These are phyloP conservation scores for Hymenoscyphus albidus DNA, from an alignment of 2,329 filamentous ascomycete genomes.

Conservation along the genomic window DNA sequence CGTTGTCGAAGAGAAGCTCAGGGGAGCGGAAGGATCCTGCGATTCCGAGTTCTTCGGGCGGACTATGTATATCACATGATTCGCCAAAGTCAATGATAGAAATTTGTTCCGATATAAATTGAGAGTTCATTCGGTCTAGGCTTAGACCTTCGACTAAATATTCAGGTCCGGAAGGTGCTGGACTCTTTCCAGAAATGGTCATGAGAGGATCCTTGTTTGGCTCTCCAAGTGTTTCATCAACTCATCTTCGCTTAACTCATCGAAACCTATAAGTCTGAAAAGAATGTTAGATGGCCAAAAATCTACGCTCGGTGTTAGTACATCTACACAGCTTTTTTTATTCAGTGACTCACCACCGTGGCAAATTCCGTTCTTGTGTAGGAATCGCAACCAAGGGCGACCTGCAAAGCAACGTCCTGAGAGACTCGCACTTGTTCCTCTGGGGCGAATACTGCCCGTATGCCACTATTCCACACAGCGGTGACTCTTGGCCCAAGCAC, in stretches of 20 bases:
- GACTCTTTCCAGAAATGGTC: not conserved
- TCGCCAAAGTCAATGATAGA: slow-evolving; percentile 14
- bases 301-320: not conserved
- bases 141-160: slow-evolving; percentile 4
- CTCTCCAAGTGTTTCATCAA: not conserved
- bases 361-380: not conserved
- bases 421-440: not conserved
- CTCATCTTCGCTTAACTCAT: not conserved
- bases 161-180: not conserved
- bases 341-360: not conserved
- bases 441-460: not conserved
- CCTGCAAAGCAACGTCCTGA: not conserved
- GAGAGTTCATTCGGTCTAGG: not conserved
- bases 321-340: not conserved
- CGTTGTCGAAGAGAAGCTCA: slow-evolving; percentile 1
- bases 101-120: slow-evolving; percentile 12
- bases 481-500: not conserved
- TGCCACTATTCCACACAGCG: not conserved
- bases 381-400: not conserved
- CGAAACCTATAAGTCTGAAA: not conserved
- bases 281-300: not conserved
- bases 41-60: not conserved
- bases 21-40: not conserved
- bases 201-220: not conserved
- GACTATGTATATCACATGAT: not conserved